phyloP scores from a whole-genome alignment of 2,329 filamentous ascomycete genomes.

The Aspergillus novoparasiticus region DNA sequence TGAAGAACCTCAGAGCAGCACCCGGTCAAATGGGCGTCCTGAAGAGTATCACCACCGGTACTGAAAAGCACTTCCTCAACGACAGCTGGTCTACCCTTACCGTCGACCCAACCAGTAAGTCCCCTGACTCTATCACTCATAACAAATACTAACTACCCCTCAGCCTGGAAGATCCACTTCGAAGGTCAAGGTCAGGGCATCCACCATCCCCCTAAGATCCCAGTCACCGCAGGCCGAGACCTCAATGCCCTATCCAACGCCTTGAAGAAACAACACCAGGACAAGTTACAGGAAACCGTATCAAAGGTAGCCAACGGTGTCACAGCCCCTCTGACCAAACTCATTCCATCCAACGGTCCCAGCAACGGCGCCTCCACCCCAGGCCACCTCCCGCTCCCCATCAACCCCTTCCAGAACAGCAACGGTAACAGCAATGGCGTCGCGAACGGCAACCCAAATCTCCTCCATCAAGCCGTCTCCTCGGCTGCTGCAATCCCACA shows the following conservation, averaged over 20 bases:
- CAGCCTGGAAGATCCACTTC: conserved; percentile 25
- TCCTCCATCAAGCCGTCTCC: not conserved
- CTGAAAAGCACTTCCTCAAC: conserved; percentile 49
- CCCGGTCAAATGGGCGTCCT: conserved; percentile 51
- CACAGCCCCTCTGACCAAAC: not conserved
- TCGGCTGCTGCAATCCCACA: not conserved
- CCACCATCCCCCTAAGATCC: not conserved
- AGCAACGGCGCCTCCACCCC: not conserved
- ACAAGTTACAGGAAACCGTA: not conserved
- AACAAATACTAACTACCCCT: not conserved
- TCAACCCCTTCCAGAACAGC: not conserved
- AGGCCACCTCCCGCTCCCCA: not conserved
- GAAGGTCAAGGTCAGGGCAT: conserved; percentile 4
- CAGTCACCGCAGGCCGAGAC: not conserved
- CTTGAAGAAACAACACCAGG: not conserved
- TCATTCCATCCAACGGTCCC: not conserved
- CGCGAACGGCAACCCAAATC: not conserved
- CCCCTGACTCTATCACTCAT: not conserved
- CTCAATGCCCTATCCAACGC: not conserved
- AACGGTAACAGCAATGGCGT: not conserved
- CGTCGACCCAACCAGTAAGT: conserved; percentile 51
- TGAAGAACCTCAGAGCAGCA: conserved; percentile 51
- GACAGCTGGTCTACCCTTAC: conserved; percentile 53
- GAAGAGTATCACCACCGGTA: conserved; percentile 44
- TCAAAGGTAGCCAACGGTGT: not conserved